Percentiles rank a stretch among this genome's conserved stretches.
phyloP scores from a whole-genome alignment of 2,329 filamentous ascomycete genomes.

The Alternaria arborescens region DNA sequence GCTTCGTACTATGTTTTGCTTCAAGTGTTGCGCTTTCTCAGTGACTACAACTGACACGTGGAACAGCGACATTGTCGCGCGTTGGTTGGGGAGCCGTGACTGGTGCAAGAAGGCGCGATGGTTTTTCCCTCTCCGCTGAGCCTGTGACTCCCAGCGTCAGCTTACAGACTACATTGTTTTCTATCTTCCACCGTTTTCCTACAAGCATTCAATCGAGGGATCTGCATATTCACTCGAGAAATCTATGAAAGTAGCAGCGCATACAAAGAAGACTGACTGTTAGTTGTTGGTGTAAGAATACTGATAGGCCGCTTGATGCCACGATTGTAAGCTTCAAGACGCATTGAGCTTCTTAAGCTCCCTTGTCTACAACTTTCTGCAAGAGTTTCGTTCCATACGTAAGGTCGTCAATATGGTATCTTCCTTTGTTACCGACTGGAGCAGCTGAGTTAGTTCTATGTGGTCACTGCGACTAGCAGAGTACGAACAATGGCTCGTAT shows the following conservation, averaged over 20 bases:
- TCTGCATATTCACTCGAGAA: no score
- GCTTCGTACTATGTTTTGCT: constrained; percentile 4
- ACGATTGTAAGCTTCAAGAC: neutral
- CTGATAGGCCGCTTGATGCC: neutral
- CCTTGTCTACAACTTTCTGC: no score
- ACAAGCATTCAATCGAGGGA: neutral
- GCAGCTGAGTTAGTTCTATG: no score
- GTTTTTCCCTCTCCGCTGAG: no score
- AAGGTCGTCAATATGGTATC: no score
- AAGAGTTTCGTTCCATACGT: no score
- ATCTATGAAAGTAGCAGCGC: neutral
- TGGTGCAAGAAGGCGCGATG: neutral
- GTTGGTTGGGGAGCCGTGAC: neutral
- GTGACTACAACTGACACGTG: neutral
- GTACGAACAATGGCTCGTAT: no score
- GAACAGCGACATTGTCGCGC: neutral
- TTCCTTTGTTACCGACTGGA: no score
- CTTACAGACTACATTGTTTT: no score
- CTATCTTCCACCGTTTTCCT: no score
- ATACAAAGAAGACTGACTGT: neutral
- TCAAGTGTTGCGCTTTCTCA: neutral
- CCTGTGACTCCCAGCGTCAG: no score
- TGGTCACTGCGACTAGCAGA: no score
- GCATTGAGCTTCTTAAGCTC: neutral
- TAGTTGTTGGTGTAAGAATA: neutral